Percentiles rank a stretch among this genome's conserved stretches.
Conservation (phyloP, 345 rosid genomes). For the Litchi chinensis region DNA sequence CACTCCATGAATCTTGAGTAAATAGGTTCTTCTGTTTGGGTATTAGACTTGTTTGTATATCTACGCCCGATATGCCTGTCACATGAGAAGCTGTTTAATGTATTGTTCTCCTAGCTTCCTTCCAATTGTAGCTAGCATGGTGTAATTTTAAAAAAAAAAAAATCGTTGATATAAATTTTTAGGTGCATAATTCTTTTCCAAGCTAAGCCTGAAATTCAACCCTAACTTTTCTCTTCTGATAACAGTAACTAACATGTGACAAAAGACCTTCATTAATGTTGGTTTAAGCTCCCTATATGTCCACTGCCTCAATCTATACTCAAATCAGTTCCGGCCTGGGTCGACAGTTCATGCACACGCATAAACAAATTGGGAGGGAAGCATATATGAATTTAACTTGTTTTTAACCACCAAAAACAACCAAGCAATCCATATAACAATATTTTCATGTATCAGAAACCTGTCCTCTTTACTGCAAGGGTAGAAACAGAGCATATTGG, state of each 20-base stretch:
- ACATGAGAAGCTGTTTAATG: neutral
- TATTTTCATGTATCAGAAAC: neutral
- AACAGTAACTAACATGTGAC: too few species aligned
- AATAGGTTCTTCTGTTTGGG: neutral
- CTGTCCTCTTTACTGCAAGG: too few species aligned
- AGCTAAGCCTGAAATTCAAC: neutral
- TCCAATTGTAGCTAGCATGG: too few species aligned
- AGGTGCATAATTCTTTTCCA: neutral
- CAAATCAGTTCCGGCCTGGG: neutral
- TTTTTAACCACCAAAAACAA: neutral
- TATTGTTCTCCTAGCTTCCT: too few species aligned
- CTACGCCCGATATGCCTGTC: neutral
- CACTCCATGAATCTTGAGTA: slow-evolving; percentile 30
- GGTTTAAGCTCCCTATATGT: too few species aligned
- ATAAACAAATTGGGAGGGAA: neutral
- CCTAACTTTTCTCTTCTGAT: neutral
- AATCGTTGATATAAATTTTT: neutral
- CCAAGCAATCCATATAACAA: neutral
- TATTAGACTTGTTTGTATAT: neutral
- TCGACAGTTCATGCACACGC: neutral
- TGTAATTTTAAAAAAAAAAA: neutral
- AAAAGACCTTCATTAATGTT: too few species aligned
- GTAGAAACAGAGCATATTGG: too few species aligned
- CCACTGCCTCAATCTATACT: neutral
- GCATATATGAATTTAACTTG: neutral